phyloP scores from a whole-genome alignment of 2,329 filamentous ascomycete species.

The Phyllosticta citribraziliensis region DNA sequence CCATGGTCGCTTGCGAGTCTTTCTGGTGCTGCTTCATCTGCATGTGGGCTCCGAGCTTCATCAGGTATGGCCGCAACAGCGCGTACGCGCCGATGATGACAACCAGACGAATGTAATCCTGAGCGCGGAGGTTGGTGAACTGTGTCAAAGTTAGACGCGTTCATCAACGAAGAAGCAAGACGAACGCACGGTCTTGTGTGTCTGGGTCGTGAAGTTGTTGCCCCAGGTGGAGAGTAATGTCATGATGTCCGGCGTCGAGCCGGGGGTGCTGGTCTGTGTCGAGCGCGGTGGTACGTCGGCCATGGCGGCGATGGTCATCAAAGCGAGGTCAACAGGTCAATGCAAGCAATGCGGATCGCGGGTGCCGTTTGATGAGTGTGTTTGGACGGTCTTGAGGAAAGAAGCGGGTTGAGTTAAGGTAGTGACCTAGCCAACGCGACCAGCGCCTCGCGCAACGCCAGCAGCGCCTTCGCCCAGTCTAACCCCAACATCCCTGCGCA shows the following conservation, averaged over 20 bases:
- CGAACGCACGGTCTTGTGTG: slow-evolving; percentile 5
- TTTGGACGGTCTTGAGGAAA: not conserved
- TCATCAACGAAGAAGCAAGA: not conserved
- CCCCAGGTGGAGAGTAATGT: slow-evolving; percentile 22
- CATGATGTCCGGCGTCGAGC: slow-evolving; percentile 10
- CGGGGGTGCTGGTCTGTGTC: not conserved
- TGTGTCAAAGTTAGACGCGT: slow-evolving; percentile 17
- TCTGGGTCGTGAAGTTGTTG: slow-evolving; percentile 23
- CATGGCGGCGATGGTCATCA: not conserved
- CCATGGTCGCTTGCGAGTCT: slow-evolving; percentile 22
- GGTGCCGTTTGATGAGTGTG: not conserved
- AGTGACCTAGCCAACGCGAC: not conserved
- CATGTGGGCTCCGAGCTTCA: slow-evolving; percentile 54
- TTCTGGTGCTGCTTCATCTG: slow-evolving; percentile 56
- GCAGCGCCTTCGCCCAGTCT: not conserved
- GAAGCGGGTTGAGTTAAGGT: not conserved
- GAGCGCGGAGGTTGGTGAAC: slow-evolving; percentile 33
- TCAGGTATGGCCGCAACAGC: slow-evolving; percentile 60
- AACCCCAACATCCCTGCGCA: not conserved
- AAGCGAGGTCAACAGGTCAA: not conserved
- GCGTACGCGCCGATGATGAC: slow-evolving; percentile 64
- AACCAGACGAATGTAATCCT: slow-evolving; percentile 55
- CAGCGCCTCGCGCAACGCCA: not conserved
- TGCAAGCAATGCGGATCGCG: not conserved
- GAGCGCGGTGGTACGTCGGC: not conserved